Percentiles rank a stretch among this genome's conserved stretches.
These are phyloP conservation scores for Tubosaeta brunneosetosa DNA, from an alignment of 768 basidiomycete genomes.

Conservation along the genomic window DNA sequence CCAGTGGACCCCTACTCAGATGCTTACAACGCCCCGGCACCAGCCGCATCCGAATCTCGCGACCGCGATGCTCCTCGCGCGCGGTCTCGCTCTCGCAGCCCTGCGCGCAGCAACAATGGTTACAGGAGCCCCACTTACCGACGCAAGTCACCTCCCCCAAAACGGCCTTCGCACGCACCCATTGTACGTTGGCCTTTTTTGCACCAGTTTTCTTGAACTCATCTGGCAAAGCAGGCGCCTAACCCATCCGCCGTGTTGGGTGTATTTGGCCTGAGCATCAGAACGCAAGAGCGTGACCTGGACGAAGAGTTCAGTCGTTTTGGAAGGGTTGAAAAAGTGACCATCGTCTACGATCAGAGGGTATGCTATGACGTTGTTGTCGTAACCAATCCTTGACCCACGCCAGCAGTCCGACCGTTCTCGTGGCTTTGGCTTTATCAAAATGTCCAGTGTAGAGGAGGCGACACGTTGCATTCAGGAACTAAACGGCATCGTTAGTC, in stretches of 20 bases:
- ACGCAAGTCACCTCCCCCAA: conserved; percentile 56
- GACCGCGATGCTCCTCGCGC: conserved; percentile 59
- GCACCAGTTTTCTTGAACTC: conserved; percentile 24
- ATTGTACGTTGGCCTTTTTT: conserved; percentile 46
- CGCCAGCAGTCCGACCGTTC: conserved; percentile 79
- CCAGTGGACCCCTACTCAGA: conserved; percentile 80
- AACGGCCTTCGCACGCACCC: conserved; percentile 66
- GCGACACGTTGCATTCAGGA: conserved; percentile 84
- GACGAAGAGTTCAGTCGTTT: conserved; percentile 90
- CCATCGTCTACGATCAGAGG: conserved; percentile 94
- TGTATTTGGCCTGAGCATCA: conserved; percentile 97
- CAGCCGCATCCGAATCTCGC: conserved; percentile 40
- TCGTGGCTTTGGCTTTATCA: conserved; percentile 97
- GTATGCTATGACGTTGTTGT: conserved; percentile 41
- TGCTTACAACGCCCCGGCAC: conserved; percentile 67
- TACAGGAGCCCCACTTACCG: conserved; percentile 55
- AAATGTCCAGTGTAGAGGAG: conserved; percentile 86
- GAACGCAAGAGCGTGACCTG: conserved; percentile 89
- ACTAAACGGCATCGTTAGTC: conserved; percentile 84
- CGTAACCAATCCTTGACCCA: conserved; percentile 20
- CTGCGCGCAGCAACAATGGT: conserved; percentile 49
- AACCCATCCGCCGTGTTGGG: conserved; percentile 87
- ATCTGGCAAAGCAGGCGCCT: conserved; percentile 64
- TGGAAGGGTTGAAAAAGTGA: conserved; percentile 90
- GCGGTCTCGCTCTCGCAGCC: conserved; percentile 73